Conservation (phyloP, 2,329 filamentous ascomycete genomes). For the Colletotrichum scovillei region DNA sequence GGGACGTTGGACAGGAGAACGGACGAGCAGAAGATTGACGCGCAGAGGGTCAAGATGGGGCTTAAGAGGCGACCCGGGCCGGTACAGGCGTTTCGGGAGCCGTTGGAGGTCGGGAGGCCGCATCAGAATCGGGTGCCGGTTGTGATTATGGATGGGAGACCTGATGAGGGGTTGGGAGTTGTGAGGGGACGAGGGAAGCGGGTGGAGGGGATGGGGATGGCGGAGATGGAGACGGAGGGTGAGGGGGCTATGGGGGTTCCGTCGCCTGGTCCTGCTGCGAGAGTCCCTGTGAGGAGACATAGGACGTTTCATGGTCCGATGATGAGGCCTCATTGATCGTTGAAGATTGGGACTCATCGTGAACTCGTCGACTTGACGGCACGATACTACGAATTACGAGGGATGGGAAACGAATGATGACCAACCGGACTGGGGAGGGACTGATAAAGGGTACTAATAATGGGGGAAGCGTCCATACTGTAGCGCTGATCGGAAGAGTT, state of each 20-base stretch:
- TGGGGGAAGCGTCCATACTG: neutral
- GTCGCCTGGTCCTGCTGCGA: neutral
- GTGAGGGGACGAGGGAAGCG: neutral
- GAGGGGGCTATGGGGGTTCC: neutral
- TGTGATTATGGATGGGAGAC: constrained; percentile 8
- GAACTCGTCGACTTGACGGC: too few species aligned
- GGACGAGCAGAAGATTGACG: constrained; percentile 92
- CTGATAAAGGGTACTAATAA: neutral
- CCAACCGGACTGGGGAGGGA: too few species aligned
- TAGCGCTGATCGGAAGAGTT: neutral
- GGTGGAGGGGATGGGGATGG: neutral
- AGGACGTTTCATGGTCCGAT: constrained; percentile 23
- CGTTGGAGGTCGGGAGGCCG: constrained; percentile 26
- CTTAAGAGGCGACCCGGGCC: constrained; percentile 11
- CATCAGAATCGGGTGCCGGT: constrained; percentile 24
- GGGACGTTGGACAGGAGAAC: constrained; percentile 73
- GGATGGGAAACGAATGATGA: neutral
- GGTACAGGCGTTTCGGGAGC: constrained; percentile 12
- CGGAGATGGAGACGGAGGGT: neutral
- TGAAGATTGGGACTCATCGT: too few species aligned
- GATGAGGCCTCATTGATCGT: constrained; percentile 12
- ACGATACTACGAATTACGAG: neutral
- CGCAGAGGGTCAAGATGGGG: constrained; percentile 46
- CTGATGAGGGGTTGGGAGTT: neutral
- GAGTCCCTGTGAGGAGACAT: neutral